These are phyloP conservation scores for Blastomyces parvus DNA, from an alignment of 2,329 filamentous ascomycete genomes.

Conservation along the genomic window DNA sequence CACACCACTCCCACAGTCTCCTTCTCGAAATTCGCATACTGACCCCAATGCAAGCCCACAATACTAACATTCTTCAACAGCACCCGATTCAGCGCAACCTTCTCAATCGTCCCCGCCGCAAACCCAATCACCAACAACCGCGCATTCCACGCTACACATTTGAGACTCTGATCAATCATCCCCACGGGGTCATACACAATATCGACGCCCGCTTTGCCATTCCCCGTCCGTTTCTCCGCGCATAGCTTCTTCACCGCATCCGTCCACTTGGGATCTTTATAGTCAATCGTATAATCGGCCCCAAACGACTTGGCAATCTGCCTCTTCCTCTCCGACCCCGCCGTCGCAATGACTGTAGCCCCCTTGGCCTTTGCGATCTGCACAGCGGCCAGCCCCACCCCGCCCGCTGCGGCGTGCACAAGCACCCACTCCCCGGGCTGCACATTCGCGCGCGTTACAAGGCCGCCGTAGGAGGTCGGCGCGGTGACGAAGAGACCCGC, in stretches of 20 bases:
- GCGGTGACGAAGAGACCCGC: slow-evolving; percentile 87
- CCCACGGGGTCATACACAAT: slow-evolving; percentile 95
- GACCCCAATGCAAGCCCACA: slow-evolving; percentile 86
- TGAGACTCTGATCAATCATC: slow-evolving; percentile 74
- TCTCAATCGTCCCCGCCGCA: slow-evolving; percentile 77
- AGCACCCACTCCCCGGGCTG: slow-evolving; percentile 77
- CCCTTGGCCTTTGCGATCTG: slow-evolving; percentile 90
- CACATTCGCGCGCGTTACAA: slow-evolving; percentile 68
- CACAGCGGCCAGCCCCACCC: slow-evolving; percentile 82
- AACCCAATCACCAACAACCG: slow-evolving; percentile 83
- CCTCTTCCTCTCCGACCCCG: slow-evolving; percentile 69
- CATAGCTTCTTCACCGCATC: slow-evolving; percentile 62
- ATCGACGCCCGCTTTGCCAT: slow-evolving; percentile 61
- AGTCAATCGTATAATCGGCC: slow-evolving; percentile 75
- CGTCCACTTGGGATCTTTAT: slow-evolving; percentile 60
- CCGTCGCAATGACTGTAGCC: slow-evolving; percentile 87
- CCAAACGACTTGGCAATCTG: slow-evolving; percentile 70
- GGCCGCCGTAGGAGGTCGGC: slow-evolving; percentile 75
- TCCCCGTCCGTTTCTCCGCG: slow-evolving; percentile 48
- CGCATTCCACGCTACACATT: slow-evolving; percentile 90
- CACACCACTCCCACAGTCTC: slow-evolving; percentile 65
- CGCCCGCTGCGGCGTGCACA: slow-evolving; percentile 84
- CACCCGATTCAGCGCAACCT: slow-evolving; percentile 85
- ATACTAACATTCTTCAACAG: slow-evolving; percentile 87
- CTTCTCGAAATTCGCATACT: slow-evolving; percentile 64